These are phyloP conservation scores for Pleurotus salmoneostramineus DNA, from an alignment of 768 basidiomycete genomes.

Conservation along the genomic window DNA sequence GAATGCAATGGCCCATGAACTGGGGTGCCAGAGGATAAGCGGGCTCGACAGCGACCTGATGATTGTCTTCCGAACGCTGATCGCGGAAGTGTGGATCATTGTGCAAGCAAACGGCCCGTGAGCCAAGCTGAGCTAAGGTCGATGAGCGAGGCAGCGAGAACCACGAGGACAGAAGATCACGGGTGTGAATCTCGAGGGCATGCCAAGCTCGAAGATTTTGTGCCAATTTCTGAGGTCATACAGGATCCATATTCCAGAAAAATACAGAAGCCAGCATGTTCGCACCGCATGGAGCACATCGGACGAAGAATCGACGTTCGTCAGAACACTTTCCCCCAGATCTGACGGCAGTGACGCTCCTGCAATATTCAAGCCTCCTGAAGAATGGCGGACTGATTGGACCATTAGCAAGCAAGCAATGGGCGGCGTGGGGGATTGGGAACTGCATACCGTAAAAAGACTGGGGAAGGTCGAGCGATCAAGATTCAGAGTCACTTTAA, in stretches of 20 bases:
- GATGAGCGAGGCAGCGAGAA: neutral
- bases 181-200: neutral
- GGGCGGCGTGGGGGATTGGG: too few species aligned
- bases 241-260: neutral
- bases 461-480: too few species aligned
- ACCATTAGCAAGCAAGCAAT: too few species aligned
- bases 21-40: neutral
- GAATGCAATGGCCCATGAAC: neutral
- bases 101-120: neutral
- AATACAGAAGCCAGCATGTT: conserved; percentile 1
- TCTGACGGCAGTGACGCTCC: neutral
- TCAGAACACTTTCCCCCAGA: neutral
- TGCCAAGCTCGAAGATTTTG: conserved; percentile 1
- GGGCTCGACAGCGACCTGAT: neutral
- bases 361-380: too few species aligned
- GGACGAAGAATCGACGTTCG: neutral
- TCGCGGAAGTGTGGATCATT: neutral
- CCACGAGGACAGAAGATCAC: neutral
- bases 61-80: neutral
- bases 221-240: neutral
- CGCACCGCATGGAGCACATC: conserved; percentile 1
- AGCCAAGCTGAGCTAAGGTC: conserved; percentile 1
- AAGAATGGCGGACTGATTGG: too few species aligned
- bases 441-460: too few species aligned
- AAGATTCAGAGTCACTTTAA: neutral